Evolutionary conservation across 139 green algal genomes (phyloP), one percentile per base, ranked within the genome.

Genomic region (Raphidocelis subcapitata): DNA sequence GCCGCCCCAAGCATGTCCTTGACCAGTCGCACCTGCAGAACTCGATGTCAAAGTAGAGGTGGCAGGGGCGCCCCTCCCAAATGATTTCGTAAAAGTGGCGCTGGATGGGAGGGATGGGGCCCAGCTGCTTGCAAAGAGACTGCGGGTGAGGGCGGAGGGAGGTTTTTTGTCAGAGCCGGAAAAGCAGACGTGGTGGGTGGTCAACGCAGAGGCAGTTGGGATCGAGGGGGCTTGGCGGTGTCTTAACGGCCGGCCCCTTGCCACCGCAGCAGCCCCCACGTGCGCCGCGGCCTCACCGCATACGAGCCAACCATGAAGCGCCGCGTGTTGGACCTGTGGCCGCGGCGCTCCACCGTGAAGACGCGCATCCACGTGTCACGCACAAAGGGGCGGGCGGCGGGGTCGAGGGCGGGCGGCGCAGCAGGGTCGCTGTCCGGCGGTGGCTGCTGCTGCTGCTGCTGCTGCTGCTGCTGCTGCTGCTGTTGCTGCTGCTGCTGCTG

Each of bases 41-140:
- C 79, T 97, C 93, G 4, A 97, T 56, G 76, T 97, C 93, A 67
- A 95, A 94, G 85, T 97, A 97, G 52, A 97, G 66, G 79, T 97
- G 91, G 79, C 89, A 94, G 18, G 93, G 92, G 31, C 67, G 64
- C 26, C 81, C 73, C 36, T 86, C 84, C 2, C 82, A 81, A 8
- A 97, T 82, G 28, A 97, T 81, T 81, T 95, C 85, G 47, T 90
- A 90, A 15, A 78, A 62, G 51, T 78, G 51, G 24, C 72, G 72
- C 23, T 52, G 15, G 51, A 15, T 31, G 47, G 61, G 46, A 3
- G 47, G 70, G 12, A 36, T 69, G 47, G 21, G 55, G 18, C n/a
- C 5, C 31, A 70, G 70, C 18, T 60, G 70, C 23, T 33, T 46
- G 46, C 61, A 77, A 21, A 77, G 10, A 1, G 70, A 49, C 70